phyloP scores from a whole-genome alignment of 2,329 filamentous ascomycete species.

The Verticillium tricorpus region DNA sequence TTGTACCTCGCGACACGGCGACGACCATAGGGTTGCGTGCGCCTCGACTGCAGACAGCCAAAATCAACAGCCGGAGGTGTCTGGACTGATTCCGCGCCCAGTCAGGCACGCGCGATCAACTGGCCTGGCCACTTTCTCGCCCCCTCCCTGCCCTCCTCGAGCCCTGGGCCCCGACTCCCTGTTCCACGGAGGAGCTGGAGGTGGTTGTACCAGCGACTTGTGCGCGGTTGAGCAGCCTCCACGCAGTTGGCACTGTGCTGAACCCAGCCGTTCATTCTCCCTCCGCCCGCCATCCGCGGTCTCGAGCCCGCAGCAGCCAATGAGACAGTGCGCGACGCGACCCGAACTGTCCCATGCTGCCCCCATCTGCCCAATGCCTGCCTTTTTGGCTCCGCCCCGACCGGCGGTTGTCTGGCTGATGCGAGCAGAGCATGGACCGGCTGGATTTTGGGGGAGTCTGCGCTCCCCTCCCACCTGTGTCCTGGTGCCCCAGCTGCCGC shows the following conservation, averaged over 20 bases:
- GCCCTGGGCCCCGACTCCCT: not conserved
- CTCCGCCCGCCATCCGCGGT: not conserved
- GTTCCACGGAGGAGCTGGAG: not conserved
- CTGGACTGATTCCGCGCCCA: not conserved
- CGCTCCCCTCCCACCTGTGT: slow-evolving; percentile 1
- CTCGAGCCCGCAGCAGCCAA: not conserved
- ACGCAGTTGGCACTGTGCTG: not conserved
- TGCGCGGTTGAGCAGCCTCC: not conserved
- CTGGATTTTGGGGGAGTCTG: slow-evolving; percentile 4
- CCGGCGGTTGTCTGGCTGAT: slow-evolving; percentile 3
- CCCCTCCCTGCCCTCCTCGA: not conserved
- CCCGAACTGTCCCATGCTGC: not conserved
- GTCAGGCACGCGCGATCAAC: not conserved
- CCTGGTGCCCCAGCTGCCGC: not conserved
- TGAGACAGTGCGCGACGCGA: not conserved
- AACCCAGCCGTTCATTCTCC: not conserved
- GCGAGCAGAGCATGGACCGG: slow-evolving; percentile 1
- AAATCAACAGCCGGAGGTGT: not conserved
- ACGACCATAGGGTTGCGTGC: not conserved
- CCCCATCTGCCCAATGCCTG: not conserved
- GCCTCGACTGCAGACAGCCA: not conserved
- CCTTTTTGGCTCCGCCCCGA: not conserved
- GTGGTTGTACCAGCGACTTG: not conserved
- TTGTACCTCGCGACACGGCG: not conserved
- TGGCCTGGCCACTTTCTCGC: not conserved